A percentile compares a stretch with the other conserved stretches of the same genome.
phyloP scores from a whole-genome alignment of 345 rosid genomes.

The Euphorbia tirucalli region DNA sequence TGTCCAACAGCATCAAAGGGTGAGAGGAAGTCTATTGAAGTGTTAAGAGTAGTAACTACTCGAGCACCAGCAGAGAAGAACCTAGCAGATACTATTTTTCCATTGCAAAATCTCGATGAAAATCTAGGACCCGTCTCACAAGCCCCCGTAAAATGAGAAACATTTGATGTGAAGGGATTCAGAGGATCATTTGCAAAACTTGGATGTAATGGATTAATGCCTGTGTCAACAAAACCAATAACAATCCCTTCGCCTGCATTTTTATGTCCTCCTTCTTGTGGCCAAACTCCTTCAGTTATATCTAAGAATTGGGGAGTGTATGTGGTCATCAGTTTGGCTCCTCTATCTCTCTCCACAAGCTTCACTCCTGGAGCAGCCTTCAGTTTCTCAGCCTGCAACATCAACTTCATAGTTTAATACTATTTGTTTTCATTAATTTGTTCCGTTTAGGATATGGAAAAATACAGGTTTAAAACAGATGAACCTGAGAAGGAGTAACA shows the following conservation, averaged over 20 bases:
- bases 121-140: conserved; percentile 70
- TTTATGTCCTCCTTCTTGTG: conserved; percentile 39
- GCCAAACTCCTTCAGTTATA: conserved; percentile 52
- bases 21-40: conserved; percentile 72
- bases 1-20: conserved; percentile 80
- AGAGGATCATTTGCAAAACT: conserved; percentile 52
- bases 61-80: conserved; percentile 85
- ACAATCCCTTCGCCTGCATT: conserved; percentile 69
- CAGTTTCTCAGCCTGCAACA: conserved; percentile 58
- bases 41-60: conserved; percentile 47
- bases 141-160: conserved; percentile 63
- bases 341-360: conserved; percentile 73
- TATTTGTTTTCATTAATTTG: neutral
- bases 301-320: conserved; percentile 74
- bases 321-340: conserved; percentile 80
- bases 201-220: conserved; percentile 71
- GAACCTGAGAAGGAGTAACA: conserved; percentile 68
- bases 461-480: too few species aligned
- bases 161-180: conserved; percentile 37
- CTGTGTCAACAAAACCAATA: conserved; percentile 76
- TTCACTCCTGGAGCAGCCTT: conserved; percentile 46
- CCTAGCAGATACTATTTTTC: conserved; percentile 73
- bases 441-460: neutral
- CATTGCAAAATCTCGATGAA: conserved; percentile 60
- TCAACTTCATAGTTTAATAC: neutral